Evolutionary conservation across 2,329 filamentous ascomycete genomes (phyloP), one percentile per base, ranked within the genome.

Genomic region (Neocatenulostroma microsporum): DNA sequence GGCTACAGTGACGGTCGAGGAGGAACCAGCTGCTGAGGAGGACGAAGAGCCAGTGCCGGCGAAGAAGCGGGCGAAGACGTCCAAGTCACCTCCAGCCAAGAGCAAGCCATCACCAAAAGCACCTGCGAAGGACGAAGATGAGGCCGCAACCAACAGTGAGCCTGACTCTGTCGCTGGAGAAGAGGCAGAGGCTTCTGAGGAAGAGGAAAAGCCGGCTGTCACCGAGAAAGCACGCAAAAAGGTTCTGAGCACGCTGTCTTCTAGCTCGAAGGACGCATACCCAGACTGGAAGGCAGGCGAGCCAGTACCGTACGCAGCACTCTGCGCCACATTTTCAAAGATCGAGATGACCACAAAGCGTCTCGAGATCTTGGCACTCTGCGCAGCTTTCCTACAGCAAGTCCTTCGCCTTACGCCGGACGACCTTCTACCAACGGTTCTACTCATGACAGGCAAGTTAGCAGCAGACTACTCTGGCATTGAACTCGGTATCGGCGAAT

Each of bases 361-460:
- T 37, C 65, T 98, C 28, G 72, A 87, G 43, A 98, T 98, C 45
- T 75, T 83, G 48, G 84, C 88, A 13, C 81, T 95, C 57, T 95
- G 88, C 62, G 83, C 88, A 1, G 71, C 86, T 2, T 96, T 98
- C 57, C 72, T 98, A 33, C 82, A 85, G 21, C 91, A 98, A 63
- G 89, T 98, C n/a, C 72, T 96, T 49, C 78, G 89, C 13, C 69
- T 98, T 23, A 95, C 87, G 0, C 91, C 91, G 0, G 72, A 80
- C 12, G 91, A 98, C 57, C 72, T 98, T 14, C 72, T 95, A 2
- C 80, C 88, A 0, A 94, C 86, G 0, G 80, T 96, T 15, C 72
- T 94, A 45, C 76, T 98, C 20, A 96, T 98, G 91, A 84, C 94
- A 61, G 95, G 95, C 65, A 96, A 96, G 61, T 76, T 98, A 18